phyloP scores from a whole-genome alignment of 2,329 filamentous ascomycete species.

The Alternaria dauci region DNA sequence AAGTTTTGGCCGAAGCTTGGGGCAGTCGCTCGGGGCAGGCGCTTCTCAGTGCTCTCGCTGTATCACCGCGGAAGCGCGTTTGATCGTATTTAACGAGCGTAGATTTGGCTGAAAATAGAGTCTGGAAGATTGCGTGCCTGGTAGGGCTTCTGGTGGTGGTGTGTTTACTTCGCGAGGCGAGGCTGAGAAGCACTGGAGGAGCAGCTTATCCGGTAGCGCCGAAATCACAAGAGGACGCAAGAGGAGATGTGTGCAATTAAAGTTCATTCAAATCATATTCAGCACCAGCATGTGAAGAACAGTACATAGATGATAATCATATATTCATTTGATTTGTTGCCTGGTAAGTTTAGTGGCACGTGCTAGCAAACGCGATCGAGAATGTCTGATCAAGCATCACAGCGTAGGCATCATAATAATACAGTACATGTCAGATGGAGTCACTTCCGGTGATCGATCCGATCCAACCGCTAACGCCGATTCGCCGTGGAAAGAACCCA shows the following conservation, averaged over 20 bases:
- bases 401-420: conserved; percentile 41
- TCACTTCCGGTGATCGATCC: conserved; percentile 40
- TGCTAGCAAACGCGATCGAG: conserved; percentile 44
- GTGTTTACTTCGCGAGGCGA: neutral
- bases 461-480: conserved; percentile 46
- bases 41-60: neutral
- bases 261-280: neutral
- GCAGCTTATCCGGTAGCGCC: neutral
- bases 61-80: conserved; percentile 2
- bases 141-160: neutral
- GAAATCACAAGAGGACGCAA: neutral
- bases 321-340: conserved; percentile 38
- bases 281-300: neutral
- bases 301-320: conserved; percentile 10
- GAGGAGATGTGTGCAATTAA: neutral
- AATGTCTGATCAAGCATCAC: conserved; percentile 47
- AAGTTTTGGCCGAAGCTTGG: conserved; percentile 8
- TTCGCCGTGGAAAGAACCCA: conserved; percentile 37
- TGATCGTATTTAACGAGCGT: neutral
- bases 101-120: conserved; percentile 4
- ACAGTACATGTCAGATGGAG: conserved; percentile 40
- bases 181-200: neutral
- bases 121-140: conserved; percentile 1
- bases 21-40: neutral
- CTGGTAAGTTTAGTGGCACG: conserved; percentile 34